These are phyloP conservation scores for Penicillium turbatum DNA, from an alignment of 495 filamentous ascomycete genomes.

Conservation along the genomic window DNA sequence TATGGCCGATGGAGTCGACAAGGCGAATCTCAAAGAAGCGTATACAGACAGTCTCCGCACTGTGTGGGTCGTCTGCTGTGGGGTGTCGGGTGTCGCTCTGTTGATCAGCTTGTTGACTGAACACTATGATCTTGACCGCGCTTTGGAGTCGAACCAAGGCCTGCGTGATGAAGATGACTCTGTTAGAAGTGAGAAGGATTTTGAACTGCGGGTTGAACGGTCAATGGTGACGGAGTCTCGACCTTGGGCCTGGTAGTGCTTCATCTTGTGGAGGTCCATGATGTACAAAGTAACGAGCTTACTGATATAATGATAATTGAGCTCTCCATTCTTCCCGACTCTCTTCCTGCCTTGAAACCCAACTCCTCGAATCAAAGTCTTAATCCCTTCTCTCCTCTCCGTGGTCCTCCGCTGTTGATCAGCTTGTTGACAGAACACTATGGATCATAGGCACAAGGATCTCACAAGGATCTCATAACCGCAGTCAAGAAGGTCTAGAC, in stretches of 20 bases:
- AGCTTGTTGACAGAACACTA: too few relatives aligned
- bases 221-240: slow-evolving; percentile 1
- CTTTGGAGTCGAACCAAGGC: slow-evolving; percentile 33
- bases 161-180: slow-evolving; percentile 12
- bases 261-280: not conserved
- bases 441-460: too few relatives aligned
- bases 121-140: slow-evolving; percentile 52
- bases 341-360: slow-evolving; percentile 1
- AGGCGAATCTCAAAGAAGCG: slow-evolving; percentile 44
- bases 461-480: too few relatives aligned
- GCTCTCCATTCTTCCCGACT: not conserved
- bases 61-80: slow-evolving; percentile 56
- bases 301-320: slow-evolving; percentile 2
- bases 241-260: slow-evolving; percentile 18
- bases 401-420: too few relatives aligned
- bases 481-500: too few relatives aligned
- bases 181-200: slow-evolving; percentile 12
- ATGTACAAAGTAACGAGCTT: slow-evolving; percentile 10
- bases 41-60: slow-evolving; percentile 54
- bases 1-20: slow-evolving; percentile 43
- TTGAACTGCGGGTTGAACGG: slow-evolving; percentile 10
- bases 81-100: slow-evolving; percentile 45
- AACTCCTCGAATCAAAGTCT: slow-evolving; percentile 66
- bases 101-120: slow-evolving; percentile 47
- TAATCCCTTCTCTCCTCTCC: too few relatives aligned